Evolutionary conservation across 495 filamentous ascomycete species (phyloP), one percentile per base, ranked within the genome.

Genomic region (Oleoguttula mirabilis): DNA sequence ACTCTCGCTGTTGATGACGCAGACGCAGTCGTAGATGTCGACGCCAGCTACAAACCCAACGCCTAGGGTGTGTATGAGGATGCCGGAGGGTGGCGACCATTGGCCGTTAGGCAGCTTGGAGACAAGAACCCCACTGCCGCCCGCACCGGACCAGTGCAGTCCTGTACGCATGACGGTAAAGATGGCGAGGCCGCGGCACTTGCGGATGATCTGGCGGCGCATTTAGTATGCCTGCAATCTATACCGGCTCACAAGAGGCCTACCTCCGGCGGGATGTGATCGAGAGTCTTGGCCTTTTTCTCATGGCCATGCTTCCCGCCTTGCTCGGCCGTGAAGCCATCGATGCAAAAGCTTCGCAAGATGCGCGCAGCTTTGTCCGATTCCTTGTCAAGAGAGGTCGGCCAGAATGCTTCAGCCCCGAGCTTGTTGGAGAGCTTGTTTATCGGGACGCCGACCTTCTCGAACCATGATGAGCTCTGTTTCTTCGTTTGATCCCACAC

Each of bases 81-180:
- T 84, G 22, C 82, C 25, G 7, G 82, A 86, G 3, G 87, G 87
- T 4, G 84, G 82, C 39, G 82, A 88, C 87, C 87, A 94, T 55
- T 76, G 75, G 2, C 86, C 84, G 43, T 87, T 80, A 20, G 79
- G 75, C 52, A 78, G 79, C 22, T 83, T 73, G 12, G 74, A 84
- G 36, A 90, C 70, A 37, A 94, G 67, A 24, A 94, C 69, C 31
- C 87, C 87, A 51, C 82, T 86, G 11, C 81, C 81, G 27, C 86
- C 85, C 10, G 86, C 85, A 22, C 86, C 85, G 43, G 82, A 84
- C 34, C 86, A 68, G 82, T 84, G 90, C 17, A 94, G 68, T 24
- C 87, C 87, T 16, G 83, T 83, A 36, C 86, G 78, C 82, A 94
- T 86, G 17, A 82, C 87, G 0, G 87, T 92, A 65, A 94, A 94